Percentiles rank a stretch among this genome's conserved stretches.
Evolutionary conservation across 495 filamentous ascomycete genomes (phyloP).

Genomic region (Lophiostoma macrostomum): DNA sequence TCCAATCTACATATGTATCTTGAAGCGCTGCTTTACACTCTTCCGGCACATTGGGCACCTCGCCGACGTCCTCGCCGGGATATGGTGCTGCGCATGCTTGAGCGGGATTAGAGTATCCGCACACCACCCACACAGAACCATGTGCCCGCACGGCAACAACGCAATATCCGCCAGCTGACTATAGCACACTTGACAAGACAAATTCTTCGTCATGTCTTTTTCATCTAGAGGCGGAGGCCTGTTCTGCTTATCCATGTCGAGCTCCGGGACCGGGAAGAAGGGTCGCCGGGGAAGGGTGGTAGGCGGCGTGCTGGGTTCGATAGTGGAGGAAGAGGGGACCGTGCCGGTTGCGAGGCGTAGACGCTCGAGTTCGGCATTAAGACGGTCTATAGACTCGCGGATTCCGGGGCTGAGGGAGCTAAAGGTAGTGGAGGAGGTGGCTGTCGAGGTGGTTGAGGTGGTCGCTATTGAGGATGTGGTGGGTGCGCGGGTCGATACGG

Average conservation of each 20-base stretch:
- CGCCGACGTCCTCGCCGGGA: slow-evolving; percentile 29
- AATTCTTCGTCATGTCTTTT: slow-evolving; percentile 48
- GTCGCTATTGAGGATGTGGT: no score
- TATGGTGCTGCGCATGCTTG: slow-evolving; percentile 25
- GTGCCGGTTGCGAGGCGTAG: neutral
- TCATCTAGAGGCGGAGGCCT: slow-evolving; percentile 49
- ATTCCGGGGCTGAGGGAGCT: neutral
- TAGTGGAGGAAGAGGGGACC: neutral
- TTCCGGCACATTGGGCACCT: slow-evolving; percentile 43
- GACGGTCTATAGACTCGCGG: neutral
- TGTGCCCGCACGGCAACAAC: slow-evolving; percentile 55
- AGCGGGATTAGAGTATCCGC: slow-evolving; percentile 37
- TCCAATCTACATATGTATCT: slow-evolving; percentile 24
- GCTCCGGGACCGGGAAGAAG: no score
- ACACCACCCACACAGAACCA: slow-evolving; percentile 52
- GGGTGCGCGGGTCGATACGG: no score
- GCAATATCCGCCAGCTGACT: slow-evolving; percentile 53
- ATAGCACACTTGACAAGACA: slow-evolving; percentile 57
- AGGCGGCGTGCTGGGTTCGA: neutral
- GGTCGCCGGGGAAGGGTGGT: no score
- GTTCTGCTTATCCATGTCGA: no score
- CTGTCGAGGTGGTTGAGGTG: no score
- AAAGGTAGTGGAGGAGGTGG: neutral
- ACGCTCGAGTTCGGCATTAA: neutral
- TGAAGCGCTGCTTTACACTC: slow-evolving; percentile 27